Percentiles rank a stretch among this genome's conserved stretches.
Conservation (phyloP, 2,329 filamentous ascomycete genomes). For the Sarocladium strictum region DNA sequence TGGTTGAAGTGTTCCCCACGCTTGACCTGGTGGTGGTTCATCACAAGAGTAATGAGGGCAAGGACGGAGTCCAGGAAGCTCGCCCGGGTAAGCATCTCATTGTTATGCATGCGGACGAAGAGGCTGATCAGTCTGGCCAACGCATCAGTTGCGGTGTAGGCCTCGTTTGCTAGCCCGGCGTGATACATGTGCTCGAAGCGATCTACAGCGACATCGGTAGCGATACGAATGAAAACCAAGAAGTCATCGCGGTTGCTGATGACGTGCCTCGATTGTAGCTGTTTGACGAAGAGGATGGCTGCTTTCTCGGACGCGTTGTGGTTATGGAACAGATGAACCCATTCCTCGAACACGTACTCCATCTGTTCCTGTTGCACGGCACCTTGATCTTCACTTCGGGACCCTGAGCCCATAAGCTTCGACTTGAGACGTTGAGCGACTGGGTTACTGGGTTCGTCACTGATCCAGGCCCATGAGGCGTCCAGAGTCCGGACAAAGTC, state of each 20-base stretch:
- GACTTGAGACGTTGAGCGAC: conserved; percentile 66
- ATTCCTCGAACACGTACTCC: conserved; percentile 94
- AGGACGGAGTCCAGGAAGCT: conserved; percentile 73
- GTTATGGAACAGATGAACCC: conserved; percentile 77
- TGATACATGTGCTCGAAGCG: conserved; percentile 69
- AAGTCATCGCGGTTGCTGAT: conserved; percentile 72
- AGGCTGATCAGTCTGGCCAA: conserved; percentile 74
- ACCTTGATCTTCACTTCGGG: conserved; percentile 24
- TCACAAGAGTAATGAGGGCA: conserved; percentile 69
- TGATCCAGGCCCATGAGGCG: conserved; percentile 74
- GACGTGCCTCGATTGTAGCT: conserved; percentile 69
- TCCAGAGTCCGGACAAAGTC: conserved; percentile 83
- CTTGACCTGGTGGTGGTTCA: conserved; percentile 80
- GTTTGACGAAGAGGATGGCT: conserved; percentile 70
- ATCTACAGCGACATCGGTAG: conserved; percentile 72
- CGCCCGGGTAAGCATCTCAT: conserved; percentile 57
- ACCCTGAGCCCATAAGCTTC: conserved; percentile 42
- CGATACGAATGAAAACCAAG: conserved; percentile 70
- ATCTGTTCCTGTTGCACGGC: conserved; percentile 66
- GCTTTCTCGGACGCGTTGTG: conserved; percentile 69
- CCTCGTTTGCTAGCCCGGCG: conserved; percentile 52
- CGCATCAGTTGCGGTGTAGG: conserved; percentile 64
- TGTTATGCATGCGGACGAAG: conserved; percentile 64
- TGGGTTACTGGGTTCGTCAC: conserved; percentile 60
- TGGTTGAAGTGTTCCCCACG: conserved; percentile 79